phyloP scores from a whole-genome alignment of 345 rosid species.

The Salix exigua region DNA sequence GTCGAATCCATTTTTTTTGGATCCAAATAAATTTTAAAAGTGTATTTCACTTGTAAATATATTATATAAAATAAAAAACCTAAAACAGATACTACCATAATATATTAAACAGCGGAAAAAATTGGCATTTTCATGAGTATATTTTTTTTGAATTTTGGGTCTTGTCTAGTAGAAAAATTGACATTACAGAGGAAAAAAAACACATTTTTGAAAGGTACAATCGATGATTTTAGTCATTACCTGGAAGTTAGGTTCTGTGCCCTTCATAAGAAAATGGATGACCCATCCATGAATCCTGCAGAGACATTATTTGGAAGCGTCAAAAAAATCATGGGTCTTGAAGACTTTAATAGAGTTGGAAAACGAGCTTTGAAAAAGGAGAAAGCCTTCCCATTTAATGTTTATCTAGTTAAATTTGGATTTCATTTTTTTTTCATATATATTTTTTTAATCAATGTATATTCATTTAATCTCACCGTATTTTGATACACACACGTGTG shows the following conservation, averaged over 20 bases:
- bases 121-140: background rate
- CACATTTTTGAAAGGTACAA: background rate
- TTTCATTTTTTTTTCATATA: too few relatives aligned
- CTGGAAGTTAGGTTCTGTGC: background rate
- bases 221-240: background rate
- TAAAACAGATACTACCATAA: too few relatives aligned
- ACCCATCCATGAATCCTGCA: background rate
- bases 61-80: too few relatives aligned
- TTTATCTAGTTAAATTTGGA: background rate
- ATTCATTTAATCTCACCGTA: too few relatives aligned
- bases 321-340: background rate
- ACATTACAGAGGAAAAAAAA: background rate
- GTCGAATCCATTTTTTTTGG: too few relatives aligned
- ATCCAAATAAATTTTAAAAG: too few relatives aligned
- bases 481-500: too few relatives aligned
- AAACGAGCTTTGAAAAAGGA: background rate
- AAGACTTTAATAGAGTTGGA: background rate
- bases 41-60: too few relatives aligned
- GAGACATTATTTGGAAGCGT: background rate
- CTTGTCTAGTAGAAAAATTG: background rate
- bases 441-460: too few relatives aligned
- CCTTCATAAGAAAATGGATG: background rate
- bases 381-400: background rate
- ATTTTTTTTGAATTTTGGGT: background rate
- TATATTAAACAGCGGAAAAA: too few relatives aligned